Evolutionary conservation across 2,329 filamentous ascomycete genomes (phyloP), one percentile per base, ranked within the genome.

Genomic region (Sphaerulina populicola): DNA sequence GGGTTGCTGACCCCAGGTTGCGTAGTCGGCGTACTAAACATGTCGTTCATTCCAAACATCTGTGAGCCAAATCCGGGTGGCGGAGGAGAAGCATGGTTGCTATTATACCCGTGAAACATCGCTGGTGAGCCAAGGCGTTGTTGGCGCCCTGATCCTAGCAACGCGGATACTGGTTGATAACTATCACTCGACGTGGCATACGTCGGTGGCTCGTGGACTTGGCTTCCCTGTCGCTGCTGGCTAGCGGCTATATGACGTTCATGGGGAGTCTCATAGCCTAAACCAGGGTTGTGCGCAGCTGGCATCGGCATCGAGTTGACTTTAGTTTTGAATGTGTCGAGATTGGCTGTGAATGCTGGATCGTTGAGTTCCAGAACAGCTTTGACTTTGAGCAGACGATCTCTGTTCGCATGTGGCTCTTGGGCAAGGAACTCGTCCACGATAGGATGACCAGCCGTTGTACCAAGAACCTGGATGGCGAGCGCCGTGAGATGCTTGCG

Each of bases 41-140:
- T 60, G 30, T 52, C 39, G 21, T 61, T 59, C 35, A 59, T 61
- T 23, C 62, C 60, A 42, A 65, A 66, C 51, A 65, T 63, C 27
- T 57, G 58, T 15, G 50, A 56, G 30, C 62, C 60, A 42, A 65
- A 64, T 9, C 60, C 47, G 12, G 58, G 58, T 4, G 58, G 54
- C 5, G 61, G 55, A 6, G 60, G 56, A 5, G 54, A 59, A 15
- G 35, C 49, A 43, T 44, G 47, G 30, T 44, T 51, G 29, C 48
- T 49, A 38, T 53, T 54, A 41, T 54, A 53, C 11, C 52, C 49
- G 29, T 56, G 55, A 47, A 61, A 64, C 29, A 56, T 53, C 7
- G 60, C 57, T 1, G 63, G 64, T 18, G 62, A 65, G 18, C 55
- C 62, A 23, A 64, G 57, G 21, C 60, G 60, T 23, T 58, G 52